These are phyloP conservation scores for Cordia subcordata DNA, from an alignment of 257 asterid species.

Conservation along the genomic window DNA sequence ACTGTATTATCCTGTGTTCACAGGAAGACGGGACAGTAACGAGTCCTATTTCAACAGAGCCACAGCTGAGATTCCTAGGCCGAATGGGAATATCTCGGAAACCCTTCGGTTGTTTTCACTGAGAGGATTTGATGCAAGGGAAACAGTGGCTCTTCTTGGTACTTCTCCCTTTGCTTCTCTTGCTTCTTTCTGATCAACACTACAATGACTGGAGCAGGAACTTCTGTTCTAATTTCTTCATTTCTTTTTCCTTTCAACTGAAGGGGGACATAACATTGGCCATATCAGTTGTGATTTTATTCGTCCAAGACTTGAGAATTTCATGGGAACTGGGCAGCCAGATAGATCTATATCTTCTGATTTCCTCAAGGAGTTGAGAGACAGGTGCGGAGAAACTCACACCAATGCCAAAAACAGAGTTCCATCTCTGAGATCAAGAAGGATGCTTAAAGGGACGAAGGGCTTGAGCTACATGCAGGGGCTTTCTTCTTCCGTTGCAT, in stretches of 20 bases:
- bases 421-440: no score
- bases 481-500: conserved; percentile 4
- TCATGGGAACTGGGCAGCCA: conserved; percentile 6
- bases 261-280: conserved; percentile 34
- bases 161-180: neutral
- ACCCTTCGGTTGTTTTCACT: conserved; percentile 20
- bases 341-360: conserved; percentile 13
- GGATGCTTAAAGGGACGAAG: neutral
- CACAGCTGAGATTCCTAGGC: conserved; percentile 25
- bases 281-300: conserved; percentile 23
- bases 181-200: neutral
- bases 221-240: no score
- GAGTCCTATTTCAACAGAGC: conserved; percentile 21
- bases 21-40: conserved; percentile 30
- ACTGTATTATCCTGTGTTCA: conserved; percentile 28
- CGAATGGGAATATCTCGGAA: conserved; percentile 21
- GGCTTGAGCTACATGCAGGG: conserved; percentile 14
- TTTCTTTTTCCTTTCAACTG: conserved; percentile 2
- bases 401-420: no score
- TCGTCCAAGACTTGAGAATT: conserved; percentile 14
- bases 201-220: no score
- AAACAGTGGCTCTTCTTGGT: conserved; percentile 33
- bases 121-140: conserved; percentile 30
- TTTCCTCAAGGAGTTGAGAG: conserved; percentile 15
- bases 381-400: no score